Evolutionary conservation across 306 rosid genomes (phyloP), one percentile per base, ranked within the genome.

Genomic region (Vigna nakashimae): DNA sequence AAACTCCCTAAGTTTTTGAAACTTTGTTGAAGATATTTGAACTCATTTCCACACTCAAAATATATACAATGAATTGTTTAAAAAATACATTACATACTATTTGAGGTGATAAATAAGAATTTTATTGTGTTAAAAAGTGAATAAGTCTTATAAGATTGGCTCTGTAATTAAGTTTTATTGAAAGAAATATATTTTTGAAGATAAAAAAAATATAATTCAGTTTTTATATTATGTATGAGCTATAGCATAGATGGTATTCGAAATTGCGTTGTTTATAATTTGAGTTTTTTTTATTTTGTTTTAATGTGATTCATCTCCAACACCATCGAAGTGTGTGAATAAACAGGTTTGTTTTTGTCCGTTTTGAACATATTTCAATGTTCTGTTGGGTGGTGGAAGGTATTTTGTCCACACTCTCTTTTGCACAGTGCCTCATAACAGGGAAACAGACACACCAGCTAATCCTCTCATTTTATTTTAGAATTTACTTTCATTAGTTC

Each of bases 331-430:
- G 2, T 22, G 32, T 74, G 53, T 58, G 34, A 76, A 42, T 14
- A 56, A 76, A 20, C 65, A 49, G 70, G 62, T 46, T 43, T 2
- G 43, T n/a, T 42, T 79, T 79, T 66, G 78, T 65, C 60, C 30
- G 34, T 71, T 43, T n/a, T n/a, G 50, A 38, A 64, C 4, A 64
- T 26, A 20, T n/a, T 36, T 17, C 11, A 26, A 67, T 65, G 22
- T 42, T 58, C 8, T 49, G 46, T 52, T 73, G 34, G 22, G 36
- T 60, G 43, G 36, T 49, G 17, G 26, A 38, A 67, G 32, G 32
- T 40, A n/a, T 73, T 78, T 87, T 68, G 83, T 82, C 83, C 51
- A 3, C 26, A 60, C 56, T 55, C 72, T n/a, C 75, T 57, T 9
- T 42, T 65, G 71, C 70, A 32, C 73, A 17, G 78, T 74, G 67